Evolutionary conservation across 1,139 yeast species (phyloP).

Genomic region (Geotrichum phurueaensis): DNA sequence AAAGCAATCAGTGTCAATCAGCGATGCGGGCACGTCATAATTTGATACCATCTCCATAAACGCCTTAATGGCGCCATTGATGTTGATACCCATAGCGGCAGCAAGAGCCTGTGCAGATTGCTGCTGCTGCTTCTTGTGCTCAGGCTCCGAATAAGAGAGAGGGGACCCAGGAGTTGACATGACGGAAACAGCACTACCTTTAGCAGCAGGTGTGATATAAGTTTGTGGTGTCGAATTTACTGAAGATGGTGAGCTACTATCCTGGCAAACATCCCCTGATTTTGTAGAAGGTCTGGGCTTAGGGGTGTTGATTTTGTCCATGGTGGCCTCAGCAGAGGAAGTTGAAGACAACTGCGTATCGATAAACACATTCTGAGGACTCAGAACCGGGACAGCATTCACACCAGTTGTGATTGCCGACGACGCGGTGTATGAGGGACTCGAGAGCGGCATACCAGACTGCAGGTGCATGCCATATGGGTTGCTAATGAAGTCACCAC

Average conservation of each 20-base stretch:
- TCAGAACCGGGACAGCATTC: neutral
- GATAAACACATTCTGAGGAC: neutral
- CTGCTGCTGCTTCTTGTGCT: neutral
- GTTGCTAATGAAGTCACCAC: neutral
- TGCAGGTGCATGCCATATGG: constrained; percentile 1
- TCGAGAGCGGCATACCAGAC: neutral
- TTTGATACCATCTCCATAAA: constrained; percentile 10
- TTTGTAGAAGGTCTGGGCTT: neutral
- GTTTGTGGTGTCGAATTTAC: neutral
- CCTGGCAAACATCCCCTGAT: neutral
- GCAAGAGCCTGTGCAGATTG: neutral
- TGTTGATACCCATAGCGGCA: neutral
- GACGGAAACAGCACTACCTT: neutral
- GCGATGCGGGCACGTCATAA: constrained; percentile 8
- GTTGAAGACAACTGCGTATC: neutral
- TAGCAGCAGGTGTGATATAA: neutral
- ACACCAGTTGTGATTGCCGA: neutral
- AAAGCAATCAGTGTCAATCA: constrained; percentile 9
- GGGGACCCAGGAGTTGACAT: neutral
- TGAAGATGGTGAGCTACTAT: neutral
- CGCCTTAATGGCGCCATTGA: constrained; percentile 6
- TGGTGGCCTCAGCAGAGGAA: neutral
- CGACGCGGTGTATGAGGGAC: neutral
- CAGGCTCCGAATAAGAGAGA: neutral
- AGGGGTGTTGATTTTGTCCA: neutral